Base-by-base conservation (phyloP, 495 filamentous ascomycete genomes). In the Tuber calosporum region DNA sequence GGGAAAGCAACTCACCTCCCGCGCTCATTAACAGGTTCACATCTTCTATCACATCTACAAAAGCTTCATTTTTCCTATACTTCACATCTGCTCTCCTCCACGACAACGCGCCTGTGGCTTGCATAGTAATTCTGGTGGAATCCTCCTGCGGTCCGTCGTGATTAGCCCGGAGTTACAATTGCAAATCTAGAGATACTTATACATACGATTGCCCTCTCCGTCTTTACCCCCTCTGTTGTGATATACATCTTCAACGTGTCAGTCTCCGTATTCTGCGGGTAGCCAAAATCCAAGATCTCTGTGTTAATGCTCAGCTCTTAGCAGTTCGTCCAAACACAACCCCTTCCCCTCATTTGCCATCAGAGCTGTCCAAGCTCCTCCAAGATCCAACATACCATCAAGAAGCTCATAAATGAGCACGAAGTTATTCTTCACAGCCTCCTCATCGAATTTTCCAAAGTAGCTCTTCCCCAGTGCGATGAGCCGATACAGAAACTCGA, bases 221-320 rank as follows among this genome's bases (percentile, higher is more conserved):
- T 95, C 83, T 96, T 97, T 85, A 99, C 96, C 66, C 96, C 95
- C 84, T 99, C 96, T 68, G 96, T 98, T 20, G 96, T 99, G 84
- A 99, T 99, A 85, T 99, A 98, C 94, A 98, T 97, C 85, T 98
- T 99, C 73, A 99, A 87, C 26, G 96, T 99, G 82, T 99, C 96
- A 58, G 94, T 94, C 85, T 99, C 96, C 77, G 96, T 98, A 83
- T 98, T 98, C 83, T 99, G 96, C 69, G 96, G 96, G 82, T 99
- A 99, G 79, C 96, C 96, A 82, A 98, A 99, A 84, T 99, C 96
- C 80, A 99, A 88, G 79, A 99, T 97, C 84, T 99, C 95, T 97
- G 81, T 58, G 45, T 5, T 38, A 34, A 30, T 20, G 26, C 41
- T 67, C 72, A 45, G 68, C 37, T 30, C 34, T 78, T 37, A 78